These are phyloP conservation scores for Tympanopsis confertula DNA, from an alignment of 2,329 filamentous ascomycete species.

Conservation along the genomic window DNA sequence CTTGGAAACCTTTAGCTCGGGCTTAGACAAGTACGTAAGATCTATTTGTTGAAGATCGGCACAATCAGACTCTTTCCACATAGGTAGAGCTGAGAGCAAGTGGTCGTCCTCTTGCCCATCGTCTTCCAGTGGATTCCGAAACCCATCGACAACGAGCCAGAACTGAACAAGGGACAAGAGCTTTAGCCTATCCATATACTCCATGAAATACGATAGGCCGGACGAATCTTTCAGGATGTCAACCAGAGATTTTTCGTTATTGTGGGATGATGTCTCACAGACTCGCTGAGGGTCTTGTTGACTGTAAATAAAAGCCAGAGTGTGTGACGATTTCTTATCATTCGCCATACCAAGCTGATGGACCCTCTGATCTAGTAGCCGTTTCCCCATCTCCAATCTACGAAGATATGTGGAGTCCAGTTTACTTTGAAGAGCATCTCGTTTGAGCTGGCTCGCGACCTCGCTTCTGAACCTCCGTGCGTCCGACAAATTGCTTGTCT, in stretches of 20 bases:
- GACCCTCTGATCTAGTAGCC: constrained; percentile 80
- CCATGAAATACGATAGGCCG: constrained; percentile 96
- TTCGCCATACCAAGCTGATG: constrained; percentile 46
- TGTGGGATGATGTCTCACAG: constrained; percentile 48
- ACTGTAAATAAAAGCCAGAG: constrained; percentile 1
- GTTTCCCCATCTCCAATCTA: constrained; percentile 81
- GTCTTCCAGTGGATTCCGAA: constrained; percentile 85
- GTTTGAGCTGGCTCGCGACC: constrained; percentile 80
- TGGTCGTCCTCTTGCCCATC: constrained; percentile 58
- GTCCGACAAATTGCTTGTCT: constrained; percentile 83
- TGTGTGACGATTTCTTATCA: not conserved
- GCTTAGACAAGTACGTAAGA: constrained; percentile 72
- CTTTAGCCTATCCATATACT: constrained; percentile 92
- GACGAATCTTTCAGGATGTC: constrained; percentile 81
- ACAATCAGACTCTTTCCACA: constrained; percentile 76
- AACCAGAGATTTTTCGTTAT: constrained; percentile 65
- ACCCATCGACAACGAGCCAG: constrained; percentile 94
- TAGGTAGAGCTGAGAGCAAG: constrained; percentile 44
- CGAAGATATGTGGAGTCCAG: constrained; percentile 81
- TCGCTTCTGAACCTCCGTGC: constrained; percentile 85
- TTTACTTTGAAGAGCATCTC: constrained; percentile 64
- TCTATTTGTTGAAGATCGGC: constrained; percentile 84
- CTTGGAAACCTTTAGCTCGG: constrained; percentile 68
- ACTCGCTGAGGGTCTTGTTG: constrained; percentile 14
- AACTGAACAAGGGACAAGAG: constrained; percentile 89